Conservation (phyloP, 2,329 filamentous ascomycete genomes). For the Aspergillus caelatus region DNA sequence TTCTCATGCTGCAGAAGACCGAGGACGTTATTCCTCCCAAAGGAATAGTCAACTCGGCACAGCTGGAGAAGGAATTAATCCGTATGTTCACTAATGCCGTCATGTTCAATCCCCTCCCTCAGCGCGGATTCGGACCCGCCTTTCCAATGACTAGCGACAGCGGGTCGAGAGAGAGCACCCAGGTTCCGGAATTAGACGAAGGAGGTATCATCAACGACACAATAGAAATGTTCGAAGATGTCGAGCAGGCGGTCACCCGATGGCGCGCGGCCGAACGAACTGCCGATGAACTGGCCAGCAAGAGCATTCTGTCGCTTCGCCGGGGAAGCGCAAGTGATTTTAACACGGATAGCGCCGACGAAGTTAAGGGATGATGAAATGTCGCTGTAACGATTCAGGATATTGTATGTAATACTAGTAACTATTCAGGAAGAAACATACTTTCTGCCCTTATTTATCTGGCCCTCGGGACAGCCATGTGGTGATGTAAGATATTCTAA, state of each 20-base stretch:
- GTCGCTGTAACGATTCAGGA: slow-evolving; percentile 25
- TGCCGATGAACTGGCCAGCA: slow-evolving; percentile 41
- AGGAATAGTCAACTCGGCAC: slow-evolving; percentile 88
- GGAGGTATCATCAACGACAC: slow-evolving; percentile 87
- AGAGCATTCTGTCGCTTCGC: slow-evolving; percentile 40
- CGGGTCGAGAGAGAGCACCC: slow-evolving; percentile 40
- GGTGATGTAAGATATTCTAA: background rate
- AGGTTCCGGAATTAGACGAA: slow-evolving; percentile 72
- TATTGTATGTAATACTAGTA: slow-evolving; percentile 23
- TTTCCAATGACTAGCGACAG: slow-evolving; percentile 56
- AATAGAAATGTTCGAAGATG: slow-evolving; percentile 84
- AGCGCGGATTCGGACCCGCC: slow-evolving; percentile 67
- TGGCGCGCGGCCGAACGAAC: slow-evolving; percentile 71
- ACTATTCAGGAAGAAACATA: background rate
- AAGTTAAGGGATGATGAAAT: slow-evolving; percentile 34
- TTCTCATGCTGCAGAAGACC: slow-evolving; percentile 56
- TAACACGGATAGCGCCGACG: slow-evolving; percentile 40
- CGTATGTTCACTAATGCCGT: slow-evolving; percentile 98
- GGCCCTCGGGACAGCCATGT: background rate
- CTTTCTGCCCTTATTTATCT: background rate
- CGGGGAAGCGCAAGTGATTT: slow-evolving; percentile 41
- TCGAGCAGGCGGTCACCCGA: slow-evolving; percentile 75
- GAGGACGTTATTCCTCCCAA: slow-evolving; percentile 81
- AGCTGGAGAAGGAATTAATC: slow-evolving; percentile 89
- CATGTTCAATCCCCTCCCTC: slow-evolving; percentile 92